These are phyloP conservation scores for Plasmodium malariae DNA, from an alignment of 169 alveolate species.

Conservation along the genomic window DNA sequence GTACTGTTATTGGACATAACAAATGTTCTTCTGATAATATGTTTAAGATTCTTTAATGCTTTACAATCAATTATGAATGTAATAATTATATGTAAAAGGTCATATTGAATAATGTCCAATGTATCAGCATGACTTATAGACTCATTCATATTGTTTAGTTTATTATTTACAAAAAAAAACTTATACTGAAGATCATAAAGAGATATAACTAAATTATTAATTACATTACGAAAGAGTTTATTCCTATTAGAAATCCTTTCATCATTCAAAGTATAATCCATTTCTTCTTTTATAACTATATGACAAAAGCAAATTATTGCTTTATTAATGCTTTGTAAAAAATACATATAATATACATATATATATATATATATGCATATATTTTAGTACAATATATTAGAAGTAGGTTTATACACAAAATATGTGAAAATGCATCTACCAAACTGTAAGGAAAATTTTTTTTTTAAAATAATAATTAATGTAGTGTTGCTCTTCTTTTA, in stretches of 20 bases:
- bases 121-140: constrained; percentile 31
- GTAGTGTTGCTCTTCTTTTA: too few species aligned
- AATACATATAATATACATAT: not conserved
- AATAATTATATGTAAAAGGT: constrained; percentile 28
- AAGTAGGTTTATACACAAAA: too few species aligned
- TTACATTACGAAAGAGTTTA: constrained; percentile 24
- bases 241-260: constrained; percentile 42
- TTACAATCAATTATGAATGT: constrained; percentile 45
- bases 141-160: constrained; percentile 18
- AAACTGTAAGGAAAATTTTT: too few species aligned
- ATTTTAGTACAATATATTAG: too few species aligned
- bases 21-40: constrained; percentile 16
- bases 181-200: constrained; percentile 43
- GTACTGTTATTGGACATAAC: not conserved
- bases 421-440: too few species aligned
- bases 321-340: not conserved
- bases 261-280: constrained; percentile 31
- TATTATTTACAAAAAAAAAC: constrained; percentile 28
- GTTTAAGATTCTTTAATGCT: constrained; percentile 34
- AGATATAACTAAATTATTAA: constrained; percentile 27
- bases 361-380: too few species aligned
- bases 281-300: not conserved
- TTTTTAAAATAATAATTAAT: too few species aligned
- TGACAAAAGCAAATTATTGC: not conserved
- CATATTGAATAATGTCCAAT: constrained; percentile 8